Evolutionary conservation across 352 stramenopile genomes (phyloP), one percentile per base, ranked within the genome.

Genomic region (Phytophthora boehmeriae): DNA sequence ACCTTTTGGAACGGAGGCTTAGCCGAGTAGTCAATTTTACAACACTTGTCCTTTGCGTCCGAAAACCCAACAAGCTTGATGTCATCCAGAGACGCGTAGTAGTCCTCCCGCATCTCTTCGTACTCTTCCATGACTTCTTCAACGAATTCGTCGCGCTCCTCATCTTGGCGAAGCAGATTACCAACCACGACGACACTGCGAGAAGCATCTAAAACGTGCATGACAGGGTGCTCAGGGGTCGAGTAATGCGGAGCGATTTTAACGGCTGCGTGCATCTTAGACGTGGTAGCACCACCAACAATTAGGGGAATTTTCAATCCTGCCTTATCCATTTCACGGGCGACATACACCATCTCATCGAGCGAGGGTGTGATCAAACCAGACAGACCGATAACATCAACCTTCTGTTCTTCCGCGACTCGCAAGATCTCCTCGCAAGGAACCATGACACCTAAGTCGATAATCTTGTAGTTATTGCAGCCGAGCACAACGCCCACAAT

Each of bases 401-500:
- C 95, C 17, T 98, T 95, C 34, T 93, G 27, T 44, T 92, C 64
- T 36, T 77, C 75, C 4, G 85, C 83, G 17, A 80, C 76, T 20
- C 78, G 69, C 32, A 90, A 35, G 23, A 92, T 90, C n/a, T 90
- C 77, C 49, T 89, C 96, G 64, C 92, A 98, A 6, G 89, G 89
- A 44, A 93, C 88, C 97, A 99, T 99, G 28, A 99, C 97, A 53
- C 97, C 97, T 63, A 99, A 92, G 74, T 99, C 97, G 28, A 90
- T 90, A 62, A 89, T 96, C 76, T 99, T 98, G 86, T 97, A 99
- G 68, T 99, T 99, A 82, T 99, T 99, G 78, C 97, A 99, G 27
- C 96, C 96, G 19, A 99, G 80, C 45, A 99, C 96, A 52, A 99
- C 96, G 41, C 93, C 90, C 35, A 99, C 96, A 85, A 99, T 99